These are phyloP conservation scores for Plasmopara muralis DNA, from an alignment of 352 stramenopile species.

Conservation along the genomic window DNA sequence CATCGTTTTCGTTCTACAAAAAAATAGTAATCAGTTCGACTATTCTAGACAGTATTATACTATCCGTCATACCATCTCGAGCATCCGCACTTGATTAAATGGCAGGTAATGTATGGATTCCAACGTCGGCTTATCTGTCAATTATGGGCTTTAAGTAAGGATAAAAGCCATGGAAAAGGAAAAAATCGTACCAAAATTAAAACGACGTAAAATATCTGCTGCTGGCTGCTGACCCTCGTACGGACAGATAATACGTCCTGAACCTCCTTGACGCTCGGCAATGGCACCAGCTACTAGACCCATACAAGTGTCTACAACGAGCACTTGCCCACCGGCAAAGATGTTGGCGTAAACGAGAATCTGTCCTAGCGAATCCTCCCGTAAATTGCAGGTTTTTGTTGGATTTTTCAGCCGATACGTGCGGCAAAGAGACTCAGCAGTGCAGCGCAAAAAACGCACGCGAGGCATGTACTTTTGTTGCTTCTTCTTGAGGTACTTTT, in stretches of 20 bases:
- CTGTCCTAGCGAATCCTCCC: slow-evolving; percentile 90
- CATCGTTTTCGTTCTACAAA: slow-evolving; percentile 41
- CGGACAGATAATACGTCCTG: slow-evolving; percentile 59
- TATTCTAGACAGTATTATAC: background rate
- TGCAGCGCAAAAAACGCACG: slow-evolving; percentile 82
- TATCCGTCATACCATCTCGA: slow-evolving; percentile 26
- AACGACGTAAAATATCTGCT: slow-evolving; percentile 74
- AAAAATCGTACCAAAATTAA: slow-evolving; percentile 64
- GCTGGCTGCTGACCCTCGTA: slow-evolving; percentile 71
- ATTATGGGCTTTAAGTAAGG: background rate
- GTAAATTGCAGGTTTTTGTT: slow-evolving; percentile 85
- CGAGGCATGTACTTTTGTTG: slow-evolving; percentile 90
- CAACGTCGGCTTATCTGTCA: slow-evolving; percentile 54
- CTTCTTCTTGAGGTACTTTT: slow-evolving; percentile 96
- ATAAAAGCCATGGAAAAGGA: no score
- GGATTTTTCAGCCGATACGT: slow-evolving; percentile 88
- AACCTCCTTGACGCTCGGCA: slow-evolving; percentile 69
- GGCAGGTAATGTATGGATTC: slow-evolving; percentile 75
- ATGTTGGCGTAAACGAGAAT: slow-evolving; percentile 93
- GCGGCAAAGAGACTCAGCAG: slow-evolving; percentile 82
- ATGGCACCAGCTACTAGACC: slow-evolving; percentile 88
- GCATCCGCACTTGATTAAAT: slow-evolving; percentile 52
- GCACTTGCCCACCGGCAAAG: slow-evolving; percentile 76
- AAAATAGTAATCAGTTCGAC: background rate
- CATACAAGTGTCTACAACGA: slow-evolving; percentile 91